Percentiles rank a stretch among this genome's conserved stretches.
Evolutionary conservation across 2,329 filamentous ascomycete species (phyloP).

Genomic region (Penicillium occitanis): DNA sequence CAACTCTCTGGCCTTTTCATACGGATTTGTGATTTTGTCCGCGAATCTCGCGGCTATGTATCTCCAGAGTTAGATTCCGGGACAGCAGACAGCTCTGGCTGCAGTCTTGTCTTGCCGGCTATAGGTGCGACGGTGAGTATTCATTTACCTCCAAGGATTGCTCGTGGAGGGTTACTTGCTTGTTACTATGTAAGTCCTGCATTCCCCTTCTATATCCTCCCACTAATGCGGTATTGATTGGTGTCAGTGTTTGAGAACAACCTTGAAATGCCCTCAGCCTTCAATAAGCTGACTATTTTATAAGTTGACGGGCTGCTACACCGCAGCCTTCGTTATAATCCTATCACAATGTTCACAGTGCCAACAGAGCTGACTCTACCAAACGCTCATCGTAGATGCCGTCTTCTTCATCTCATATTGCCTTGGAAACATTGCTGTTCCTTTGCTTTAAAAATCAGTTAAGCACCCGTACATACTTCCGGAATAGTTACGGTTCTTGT

Average conservation of each 20-base stretch:
- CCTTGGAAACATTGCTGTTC: background rate
- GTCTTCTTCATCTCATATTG: background rate
- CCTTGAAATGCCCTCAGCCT: too few species aligned
- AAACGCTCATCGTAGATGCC: background rate
- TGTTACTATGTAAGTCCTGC: background rate
- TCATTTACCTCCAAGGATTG: background rate
- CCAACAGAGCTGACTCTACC: background rate
- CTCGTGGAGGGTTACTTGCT: background rate
- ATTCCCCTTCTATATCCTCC: too few species aligned
- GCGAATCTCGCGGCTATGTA: background rate
- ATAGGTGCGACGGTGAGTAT: background rate
- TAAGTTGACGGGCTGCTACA: background rate
- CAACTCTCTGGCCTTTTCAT: background rate
- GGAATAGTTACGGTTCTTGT: background rate
- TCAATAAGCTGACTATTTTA: too few species aligned
- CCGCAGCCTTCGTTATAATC: background rate
- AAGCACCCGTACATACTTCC: background rate
- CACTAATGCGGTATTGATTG: too few species aligned
- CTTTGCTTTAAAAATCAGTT: background rate
- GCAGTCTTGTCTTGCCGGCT: background rate
- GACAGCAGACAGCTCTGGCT: background rate
- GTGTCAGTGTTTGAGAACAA: too few species aligned
- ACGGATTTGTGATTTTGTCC: background rate
- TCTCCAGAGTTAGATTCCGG: background rate
- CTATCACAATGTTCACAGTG: background rate